These are phyloP conservation scores for Pleurozium schreberi DNA, from an alignment of 225 moss, liverwort and hornwort genomes.

Conservation along the genomic window DNA sequence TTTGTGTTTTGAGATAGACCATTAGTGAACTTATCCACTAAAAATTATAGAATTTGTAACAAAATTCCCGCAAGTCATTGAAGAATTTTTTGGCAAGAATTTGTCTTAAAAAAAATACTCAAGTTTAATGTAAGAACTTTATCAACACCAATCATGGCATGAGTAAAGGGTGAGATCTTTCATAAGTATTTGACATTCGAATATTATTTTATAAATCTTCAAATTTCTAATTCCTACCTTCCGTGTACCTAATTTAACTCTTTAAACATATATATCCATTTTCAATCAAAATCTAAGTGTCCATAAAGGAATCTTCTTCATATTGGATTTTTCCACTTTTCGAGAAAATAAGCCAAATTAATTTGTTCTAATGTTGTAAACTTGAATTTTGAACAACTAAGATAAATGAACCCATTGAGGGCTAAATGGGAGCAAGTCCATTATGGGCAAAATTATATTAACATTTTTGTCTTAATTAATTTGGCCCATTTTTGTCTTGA, in stretches of 20 bases:
- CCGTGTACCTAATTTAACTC: neutral
- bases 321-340: neutral
- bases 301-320: neutral
- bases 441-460: no score
- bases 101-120: rapidly evolving
- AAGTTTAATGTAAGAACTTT: neutral
- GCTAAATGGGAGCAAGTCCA: no score
- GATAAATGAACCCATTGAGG: no score
- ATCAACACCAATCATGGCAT: neutral
- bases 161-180: neutral
- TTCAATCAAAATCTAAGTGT: neutral
- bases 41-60: neutral
- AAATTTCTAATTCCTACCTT: neutral
- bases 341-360: neutral
- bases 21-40: no score
- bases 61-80: neutral
- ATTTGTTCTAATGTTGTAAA: rapidly evolving
- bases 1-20: neutral
- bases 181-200: neutral
- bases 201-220: neutral
- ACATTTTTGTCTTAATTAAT: no score
- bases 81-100: neutral
- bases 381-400: no score
- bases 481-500: no score
- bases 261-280: neutral